Conservation (phyloP, 352 stramenopile genomes). For the Globisporangium nodosum region DNA sequence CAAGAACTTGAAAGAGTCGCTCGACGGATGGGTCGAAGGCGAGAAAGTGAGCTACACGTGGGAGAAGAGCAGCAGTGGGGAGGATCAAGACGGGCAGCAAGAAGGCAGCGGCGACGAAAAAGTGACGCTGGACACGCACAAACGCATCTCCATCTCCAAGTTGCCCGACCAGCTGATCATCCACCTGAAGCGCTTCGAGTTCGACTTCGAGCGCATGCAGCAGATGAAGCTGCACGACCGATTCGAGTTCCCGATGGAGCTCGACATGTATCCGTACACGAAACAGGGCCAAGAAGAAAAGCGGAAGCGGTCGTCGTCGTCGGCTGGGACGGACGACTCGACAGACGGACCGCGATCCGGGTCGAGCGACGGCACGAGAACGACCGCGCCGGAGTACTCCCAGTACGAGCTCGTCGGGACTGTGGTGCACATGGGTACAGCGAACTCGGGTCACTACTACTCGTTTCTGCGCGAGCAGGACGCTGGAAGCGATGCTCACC, state of each 20-base stretch:
- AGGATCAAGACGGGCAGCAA: constrained; percentile 19
- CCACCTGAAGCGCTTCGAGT: constrained; percentile 95
- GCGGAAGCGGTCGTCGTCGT: constrained; percentile 25
- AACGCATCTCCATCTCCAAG: constrained; percentile 86
- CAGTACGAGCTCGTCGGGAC: constrained; percentile 84
- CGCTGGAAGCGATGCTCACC: constrained; percentile 17
- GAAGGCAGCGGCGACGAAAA: constrained; percentile 38
- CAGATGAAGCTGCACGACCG: constrained; percentile 92
- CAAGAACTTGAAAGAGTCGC: constrained; percentile 79
- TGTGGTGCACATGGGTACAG: constrained; percentile 85
- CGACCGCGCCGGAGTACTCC: constrained; percentile 66
- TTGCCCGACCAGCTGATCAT: constrained; percentile 90
- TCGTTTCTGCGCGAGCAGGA: constrained; percentile 80
- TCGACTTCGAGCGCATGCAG: constrained; percentile 93
- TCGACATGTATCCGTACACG: constrained; percentile 89
- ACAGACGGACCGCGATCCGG: constrained; percentile 9
- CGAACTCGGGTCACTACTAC: constrained; percentile 89
- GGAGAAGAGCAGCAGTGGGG: constrained; percentile 38
- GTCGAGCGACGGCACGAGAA: constrained; percentile 22
- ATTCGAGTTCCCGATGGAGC: constrained; percentile 89
- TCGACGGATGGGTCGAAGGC: constrained; percentile 85
- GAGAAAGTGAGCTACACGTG: constrained; percentile 90
- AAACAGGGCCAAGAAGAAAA: constrained; percentile 81
- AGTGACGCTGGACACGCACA: constrained; percentile 86
- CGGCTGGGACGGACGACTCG: constrained; percentile 9